phyloP scores from a whole-genome alignment of 2,329 filamentous ascomycete genomes.

The Lachnellula occidentalis region DNA sequence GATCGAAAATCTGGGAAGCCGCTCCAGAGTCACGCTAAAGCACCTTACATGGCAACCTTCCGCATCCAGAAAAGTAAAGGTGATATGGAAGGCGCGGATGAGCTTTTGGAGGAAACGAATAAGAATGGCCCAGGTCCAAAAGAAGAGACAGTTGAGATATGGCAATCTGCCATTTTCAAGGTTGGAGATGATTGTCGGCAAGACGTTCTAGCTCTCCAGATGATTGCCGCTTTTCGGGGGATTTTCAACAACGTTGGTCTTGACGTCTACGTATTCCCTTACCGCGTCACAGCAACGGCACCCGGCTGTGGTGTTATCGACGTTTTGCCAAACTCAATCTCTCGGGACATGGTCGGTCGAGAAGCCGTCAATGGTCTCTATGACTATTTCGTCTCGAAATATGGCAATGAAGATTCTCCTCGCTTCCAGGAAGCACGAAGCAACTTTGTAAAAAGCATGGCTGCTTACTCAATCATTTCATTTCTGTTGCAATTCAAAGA shows the following conservation, averaged over 20 bases:
- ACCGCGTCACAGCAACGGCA: conserved; percentile 94
- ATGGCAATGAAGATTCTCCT: conserved; percentile 92
- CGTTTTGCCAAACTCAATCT: conserved; percentile 95
- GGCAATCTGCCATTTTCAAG: conserved; percentile 99
- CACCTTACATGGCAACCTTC: conserved; percentile 98
- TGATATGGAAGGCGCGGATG: conserved; percentile 46
- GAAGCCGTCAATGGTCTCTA: conserved; percentile 97
- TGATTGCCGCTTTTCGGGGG: conserved; percentile 95
- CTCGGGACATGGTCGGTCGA: conserved; percentile 94
- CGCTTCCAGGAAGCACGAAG: conserved; percentile 90
- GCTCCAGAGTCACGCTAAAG: conserved; percentile 94
- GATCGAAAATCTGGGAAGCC: conserved; percentile 97
- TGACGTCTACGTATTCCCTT: conserved; percentile 94
- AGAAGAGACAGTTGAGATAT: conserved; percentile 75
- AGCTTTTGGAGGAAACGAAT: conserved; percentile 44
- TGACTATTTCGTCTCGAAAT: conserved; percentile 97
- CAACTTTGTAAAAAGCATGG: conserved; percentile 99
- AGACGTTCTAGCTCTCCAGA: conserved; percentile 91
- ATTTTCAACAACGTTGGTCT: conserved; percentile 95
- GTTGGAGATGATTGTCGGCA: conserved; percentile 98
- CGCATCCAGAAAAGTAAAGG: conserved; percentile 77
- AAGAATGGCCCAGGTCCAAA: conserved; percentile 32
- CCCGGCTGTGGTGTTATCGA: conserved; percentile 98
- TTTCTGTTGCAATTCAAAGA: conserved; percentile 99
- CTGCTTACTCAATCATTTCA: conserved; percentile 93